Conservation (phyloP, 208 protist species). For the Strigomonas culicis region DNA sequence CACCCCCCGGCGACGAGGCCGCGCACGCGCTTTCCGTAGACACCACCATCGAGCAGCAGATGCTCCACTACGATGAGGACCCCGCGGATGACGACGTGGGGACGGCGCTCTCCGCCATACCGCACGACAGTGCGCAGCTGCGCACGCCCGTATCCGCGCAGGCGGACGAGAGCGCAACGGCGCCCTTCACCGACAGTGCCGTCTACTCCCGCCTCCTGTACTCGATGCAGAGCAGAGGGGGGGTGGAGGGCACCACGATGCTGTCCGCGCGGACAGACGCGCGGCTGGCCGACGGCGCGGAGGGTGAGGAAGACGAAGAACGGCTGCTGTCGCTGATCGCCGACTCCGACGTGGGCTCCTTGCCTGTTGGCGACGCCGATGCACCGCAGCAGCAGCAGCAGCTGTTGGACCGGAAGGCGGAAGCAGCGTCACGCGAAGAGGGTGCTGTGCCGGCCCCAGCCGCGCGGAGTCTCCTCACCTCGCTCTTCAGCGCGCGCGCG, state of each 20-base stretch:
- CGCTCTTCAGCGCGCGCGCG: no score
- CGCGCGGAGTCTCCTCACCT: no score
- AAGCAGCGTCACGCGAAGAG: no score
- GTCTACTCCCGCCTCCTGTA: neutral
- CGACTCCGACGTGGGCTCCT: no score
- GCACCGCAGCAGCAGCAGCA: no score
- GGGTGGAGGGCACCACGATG: neutral
- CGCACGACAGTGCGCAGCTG: neutral
- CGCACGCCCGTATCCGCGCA: neutral
- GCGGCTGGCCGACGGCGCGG: no score
- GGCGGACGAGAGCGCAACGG: neutral
- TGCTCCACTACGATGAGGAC: neutral
- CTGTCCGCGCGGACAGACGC: neutral
- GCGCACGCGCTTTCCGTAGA: neutral
- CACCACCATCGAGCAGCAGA: neutral
- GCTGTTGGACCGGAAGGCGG: no score
- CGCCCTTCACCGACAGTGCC: neutral
- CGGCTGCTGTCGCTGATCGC: no score
- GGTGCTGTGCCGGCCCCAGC: no score
- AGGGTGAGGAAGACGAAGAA: neutral
- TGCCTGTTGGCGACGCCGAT: no score
- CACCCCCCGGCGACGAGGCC: neutral
- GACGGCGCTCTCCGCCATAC: neutral
- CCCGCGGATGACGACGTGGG: neutral
- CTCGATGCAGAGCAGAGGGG: neutral